phyloP scores from a whole-genome alignment of 2,329 filamentous ascomycete genomes.

The Thielaviopsis ethacetica region DNA sequence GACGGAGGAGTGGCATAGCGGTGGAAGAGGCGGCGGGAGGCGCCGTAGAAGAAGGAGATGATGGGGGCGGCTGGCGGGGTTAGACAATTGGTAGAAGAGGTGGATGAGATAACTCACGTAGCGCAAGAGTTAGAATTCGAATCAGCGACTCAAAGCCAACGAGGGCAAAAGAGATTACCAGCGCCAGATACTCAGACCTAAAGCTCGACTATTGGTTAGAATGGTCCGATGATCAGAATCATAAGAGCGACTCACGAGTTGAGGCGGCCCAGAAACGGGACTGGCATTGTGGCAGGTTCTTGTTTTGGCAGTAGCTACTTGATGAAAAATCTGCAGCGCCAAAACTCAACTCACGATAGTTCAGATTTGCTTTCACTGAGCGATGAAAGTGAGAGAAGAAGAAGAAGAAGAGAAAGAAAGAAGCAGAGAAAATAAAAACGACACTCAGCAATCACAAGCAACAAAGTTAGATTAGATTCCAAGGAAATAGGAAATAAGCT shows the following conservation, averaged over 20 bases:
- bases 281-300: too few relatives aligned
- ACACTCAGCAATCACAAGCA: neutral
- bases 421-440: neutral
- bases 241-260: conserved; percentile 27
- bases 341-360: too few relatives aligned
- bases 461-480: neutral
- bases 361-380: conserved; percentile 6
- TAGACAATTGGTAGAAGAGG: conserved; percentile 2
- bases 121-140: conserved; percentile 69
- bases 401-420: conserved; percentile 2
- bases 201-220: conserved; percentile 1
- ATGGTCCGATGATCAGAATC: too few relatives aligned
- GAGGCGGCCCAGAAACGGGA: conserved; percentile 36
- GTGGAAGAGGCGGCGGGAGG: conserved; percentile 73
- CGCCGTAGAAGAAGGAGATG: conserved; percentile 65
- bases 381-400: conserved; percentile 3
- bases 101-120: conserved; percentile 45
- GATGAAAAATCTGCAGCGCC: too few relatives aligned
- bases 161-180: conserved; percentile 68
- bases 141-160: conserved; percentile 71
- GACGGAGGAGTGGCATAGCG: conserved; percentile 18
- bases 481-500: neutral
- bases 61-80: conserved; percentile 21
- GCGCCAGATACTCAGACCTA: conserved; percentile 73
- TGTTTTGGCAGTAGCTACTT: conserved; percentile 8